Evolutionary conservation across 352 stramenopile genomes (phyloP).

Genomic region (Aphanomyces astaci): DNA sequence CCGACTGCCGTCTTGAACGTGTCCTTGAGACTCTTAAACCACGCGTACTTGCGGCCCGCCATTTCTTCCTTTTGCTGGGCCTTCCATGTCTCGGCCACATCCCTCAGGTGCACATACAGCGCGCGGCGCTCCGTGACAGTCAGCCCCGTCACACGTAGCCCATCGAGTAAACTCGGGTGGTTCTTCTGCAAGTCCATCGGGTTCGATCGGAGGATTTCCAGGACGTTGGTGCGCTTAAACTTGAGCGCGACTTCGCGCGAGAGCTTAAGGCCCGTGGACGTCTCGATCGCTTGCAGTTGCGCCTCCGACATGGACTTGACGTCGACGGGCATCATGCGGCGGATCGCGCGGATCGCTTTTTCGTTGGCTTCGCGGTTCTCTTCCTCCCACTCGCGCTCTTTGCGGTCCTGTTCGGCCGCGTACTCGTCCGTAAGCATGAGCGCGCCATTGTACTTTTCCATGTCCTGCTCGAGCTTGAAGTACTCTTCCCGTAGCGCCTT

Average conservation of each 20-base stretch:
- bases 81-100: slow-evolving; percentile 81
- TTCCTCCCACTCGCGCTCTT: slow-evolving; percentile 88
- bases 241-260: slow-evolving; percentile 77
- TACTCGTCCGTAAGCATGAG: slow-evolving; percentile 91
- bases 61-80: slow-evolving; percentile 85
- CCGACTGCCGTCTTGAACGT: slow-evolving; percentile 90
- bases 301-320: slow-evolving; percentile 76
- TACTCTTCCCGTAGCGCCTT: slow-evolving; percentile 88
- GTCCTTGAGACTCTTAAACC: slow-evolving; percentile 88
- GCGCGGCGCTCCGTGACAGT: slow-evolving; percentile 85
- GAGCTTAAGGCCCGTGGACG: slow-evolving; percentile 71
- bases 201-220: slow-evolving; percentile 82
- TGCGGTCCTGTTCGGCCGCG: slow-evolving; percentile 78
- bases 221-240: slow-evolving; percentile 89
- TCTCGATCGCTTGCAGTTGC: slow-evolving; percentile 52
- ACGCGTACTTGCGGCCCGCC: slow-evolving; percentile 88
- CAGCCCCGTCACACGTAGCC: slow-evolving; percentile 85
- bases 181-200: slow-evolving; percentile 82
- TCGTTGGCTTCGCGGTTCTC: slow-evolving; percentile 83
- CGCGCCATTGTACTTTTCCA: slow-evolving; percentile 91
- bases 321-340: slow-evolving; percentile 88
- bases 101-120: slow-evolving; percentile 78
- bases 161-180: slow-evolving; percentile 85
- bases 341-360: slow-evolving; percentile 83
- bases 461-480: slow-evolving; percentile 88